These are phyloP conservation scores for Herpetospermum pedunculosum DNA, from an alignment of 306 rosid genomes.

Conservation along the genomic window DNA sequence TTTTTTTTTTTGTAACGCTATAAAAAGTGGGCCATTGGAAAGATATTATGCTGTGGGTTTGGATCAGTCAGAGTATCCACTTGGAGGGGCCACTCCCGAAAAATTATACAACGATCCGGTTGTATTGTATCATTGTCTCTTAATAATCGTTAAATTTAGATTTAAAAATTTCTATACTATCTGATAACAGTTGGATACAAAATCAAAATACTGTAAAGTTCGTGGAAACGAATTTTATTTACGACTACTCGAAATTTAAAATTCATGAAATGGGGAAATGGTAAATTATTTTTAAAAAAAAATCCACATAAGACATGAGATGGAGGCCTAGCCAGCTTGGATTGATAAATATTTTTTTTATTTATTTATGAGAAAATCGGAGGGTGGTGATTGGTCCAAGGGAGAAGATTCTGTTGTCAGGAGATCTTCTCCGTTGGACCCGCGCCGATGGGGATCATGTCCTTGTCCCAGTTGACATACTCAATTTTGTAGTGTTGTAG, in stretches of 20 bases:
- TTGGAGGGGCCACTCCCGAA: neutral
- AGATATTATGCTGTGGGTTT: neutral
- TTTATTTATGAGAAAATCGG: slow-evolving; percentile 14
- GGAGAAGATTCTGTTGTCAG: slow-evolving; percentile 49
- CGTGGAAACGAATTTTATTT: too few relatives aligned
- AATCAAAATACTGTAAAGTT: too few relatives aligned
- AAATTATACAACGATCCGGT: too few relatives aligned
- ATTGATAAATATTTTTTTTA: slow-evolving; percentile 4
- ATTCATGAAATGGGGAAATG: too few relatives aligned
- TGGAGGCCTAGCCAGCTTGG: slow-evolving; percentile 27
- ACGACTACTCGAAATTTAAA: too few relatives aligned
- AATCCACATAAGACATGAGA: neutral
- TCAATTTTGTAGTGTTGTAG: neutral
- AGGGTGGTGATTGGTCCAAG: slow-evolving; percentile 31
- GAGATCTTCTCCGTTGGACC: slow-evolving; percentile 42
- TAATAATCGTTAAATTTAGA: too few relatives aligned
- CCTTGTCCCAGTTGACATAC: slow-evolving; percentile 5
- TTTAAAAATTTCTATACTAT: too few relatives aligned
- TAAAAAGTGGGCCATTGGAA: neutral
- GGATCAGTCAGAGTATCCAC: neutral
- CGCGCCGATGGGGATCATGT: slow-evolving; percentile 9
- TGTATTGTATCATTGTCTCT: too few relatives aligned
- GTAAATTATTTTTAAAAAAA: neutral
- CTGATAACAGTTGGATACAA: too few relatives aligned
- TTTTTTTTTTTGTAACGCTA: neutral